Percentiles rank a stretch among this genome's conserved stretches.
phyloP scores from a whole-genome alignment of 805 yeast genomes.

The Millerozyma miso region DNA sequence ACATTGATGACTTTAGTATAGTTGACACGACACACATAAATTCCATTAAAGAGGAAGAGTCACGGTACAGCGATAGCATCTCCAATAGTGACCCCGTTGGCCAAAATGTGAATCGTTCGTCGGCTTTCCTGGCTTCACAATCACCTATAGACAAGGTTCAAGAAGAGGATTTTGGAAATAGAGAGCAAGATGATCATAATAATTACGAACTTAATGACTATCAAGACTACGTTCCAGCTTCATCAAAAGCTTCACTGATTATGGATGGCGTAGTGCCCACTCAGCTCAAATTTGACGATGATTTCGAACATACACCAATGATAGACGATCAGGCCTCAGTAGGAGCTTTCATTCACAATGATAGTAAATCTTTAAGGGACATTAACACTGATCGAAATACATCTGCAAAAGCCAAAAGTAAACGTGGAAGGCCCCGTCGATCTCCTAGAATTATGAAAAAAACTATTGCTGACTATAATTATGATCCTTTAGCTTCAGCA shows the following conservation, averaged over 20 bases:
- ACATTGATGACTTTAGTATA: slow-evolving; percentile 6
- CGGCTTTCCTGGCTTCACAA: too few species aligned
- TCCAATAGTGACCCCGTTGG: neutral
- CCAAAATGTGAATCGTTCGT: neutral
- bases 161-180: neutral
- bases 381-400: too few species aligned
- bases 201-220: neutral
- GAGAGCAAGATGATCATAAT: neutral
- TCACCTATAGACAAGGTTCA: too few species aligned
- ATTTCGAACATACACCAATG: neutral
- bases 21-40: neutral
- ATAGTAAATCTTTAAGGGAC: too few species aligned
- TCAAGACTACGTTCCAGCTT: neutral
- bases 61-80: neutral
- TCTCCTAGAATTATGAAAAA: neutral
- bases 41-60: neutral
- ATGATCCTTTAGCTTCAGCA: neutral
- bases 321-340: too few species aligned
- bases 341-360: too few species aligned
- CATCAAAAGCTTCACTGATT: neutral
- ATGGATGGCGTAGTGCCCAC: neutral
- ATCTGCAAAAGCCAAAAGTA: too few species aligned
- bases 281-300: neutral
- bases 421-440: slow-evolving; percentile 10
- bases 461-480: neutral